Conservation (phyloP, 164 flowering plant species). For the Paratinospora sagittata region DNA sequence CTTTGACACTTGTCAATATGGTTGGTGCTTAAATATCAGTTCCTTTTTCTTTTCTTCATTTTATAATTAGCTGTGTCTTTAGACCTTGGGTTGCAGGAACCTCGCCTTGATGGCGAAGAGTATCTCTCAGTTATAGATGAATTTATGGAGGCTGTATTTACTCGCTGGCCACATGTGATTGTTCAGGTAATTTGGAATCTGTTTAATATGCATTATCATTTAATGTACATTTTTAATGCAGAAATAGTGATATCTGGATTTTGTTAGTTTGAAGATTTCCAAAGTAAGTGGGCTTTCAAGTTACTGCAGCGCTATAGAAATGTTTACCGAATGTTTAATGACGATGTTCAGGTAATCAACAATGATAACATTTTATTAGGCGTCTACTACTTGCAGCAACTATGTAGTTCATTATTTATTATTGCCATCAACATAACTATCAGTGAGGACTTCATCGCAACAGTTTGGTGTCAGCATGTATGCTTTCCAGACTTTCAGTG, state of each 20-base stretch:
- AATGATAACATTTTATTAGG: background rate
- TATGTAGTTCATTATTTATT: background rate
- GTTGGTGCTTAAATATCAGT: background rate
- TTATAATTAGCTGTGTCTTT: slow-evolving; percentile 13
- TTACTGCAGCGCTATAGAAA: slow-evolving; percentile 88
- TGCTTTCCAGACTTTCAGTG: too few relatives aligned
- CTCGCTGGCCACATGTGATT: slow-evolving; percentile 98
- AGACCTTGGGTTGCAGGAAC: slow-evolving; percentile 89
- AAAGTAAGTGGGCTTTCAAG: slow-evolving; percentile 99
- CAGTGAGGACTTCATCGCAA: too few relatives aligned
- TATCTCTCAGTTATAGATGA: slow-evolving; percentile 86
- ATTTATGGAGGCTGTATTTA: slow-evolving; percentile 98
- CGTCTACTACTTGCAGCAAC: background rate
- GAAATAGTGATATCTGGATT: slow-evolving; percentile 11
- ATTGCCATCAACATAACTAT: background rate
- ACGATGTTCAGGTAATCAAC: slow-evolving; percentile 83
- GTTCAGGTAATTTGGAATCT: slow-evolving; percentile 59
- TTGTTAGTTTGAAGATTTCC: slow-evolving; percentile 94
- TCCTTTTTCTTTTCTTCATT: background rate
- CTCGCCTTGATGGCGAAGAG: slow-evolving; percentile 94
- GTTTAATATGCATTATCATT: background rate
- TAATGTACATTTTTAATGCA: background rate
- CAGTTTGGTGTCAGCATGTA: too few relatives aligned
- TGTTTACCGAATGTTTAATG: slow-evolving; percentile 90
- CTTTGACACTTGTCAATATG: too few relatives aligned